Conservation (phyloP, 345 rosid species). For the Heritiera littoralis region DNA sequence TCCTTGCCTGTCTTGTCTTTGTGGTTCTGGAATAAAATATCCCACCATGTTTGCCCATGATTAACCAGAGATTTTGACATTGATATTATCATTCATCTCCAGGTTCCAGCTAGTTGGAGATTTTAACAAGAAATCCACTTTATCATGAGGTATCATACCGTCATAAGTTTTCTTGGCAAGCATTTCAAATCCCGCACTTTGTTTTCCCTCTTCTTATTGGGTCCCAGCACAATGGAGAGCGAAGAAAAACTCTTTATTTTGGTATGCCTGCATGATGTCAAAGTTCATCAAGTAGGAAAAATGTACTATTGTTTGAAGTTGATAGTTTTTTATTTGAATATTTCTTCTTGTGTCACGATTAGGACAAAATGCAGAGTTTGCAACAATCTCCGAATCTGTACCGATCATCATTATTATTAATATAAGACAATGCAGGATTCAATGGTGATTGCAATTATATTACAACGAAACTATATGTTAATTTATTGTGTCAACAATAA, state of each 20-base stretch:
- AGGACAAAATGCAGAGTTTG: not conserved
- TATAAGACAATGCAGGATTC: not conserved
- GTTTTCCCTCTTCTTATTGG: not conserved
- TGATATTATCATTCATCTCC: not conserved
- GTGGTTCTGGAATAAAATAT: not conserved
- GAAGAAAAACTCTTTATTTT: not conserved
- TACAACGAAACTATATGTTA: not conserved
- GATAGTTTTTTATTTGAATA: not conserved
- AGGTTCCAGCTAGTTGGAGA: slow-evolving; percentile 1
- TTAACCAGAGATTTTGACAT: not conserved
- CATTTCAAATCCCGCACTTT: not conserved
- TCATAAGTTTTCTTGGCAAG: not conserved
- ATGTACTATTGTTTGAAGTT: not conserved
- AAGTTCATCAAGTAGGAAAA: not conserved
- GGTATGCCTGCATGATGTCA: not conserved
- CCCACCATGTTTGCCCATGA: slow-evolving; percentile 2
- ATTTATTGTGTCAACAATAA: not conserved
- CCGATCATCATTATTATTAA: not conserved
- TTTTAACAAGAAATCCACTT: not conserved
- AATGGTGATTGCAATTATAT: not conserved
- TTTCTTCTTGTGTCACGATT: not conserved
- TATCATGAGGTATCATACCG: not conserved
- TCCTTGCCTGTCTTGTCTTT: not conserved
- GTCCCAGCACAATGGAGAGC: not conserved
- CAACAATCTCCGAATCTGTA: not conserved